Evolutionary conservation across 2,329 filamentous ascomycete species (phyloP), one percentile per base, ranked within the genome.

Genomic region (Phialophora chinensis): DNA sequence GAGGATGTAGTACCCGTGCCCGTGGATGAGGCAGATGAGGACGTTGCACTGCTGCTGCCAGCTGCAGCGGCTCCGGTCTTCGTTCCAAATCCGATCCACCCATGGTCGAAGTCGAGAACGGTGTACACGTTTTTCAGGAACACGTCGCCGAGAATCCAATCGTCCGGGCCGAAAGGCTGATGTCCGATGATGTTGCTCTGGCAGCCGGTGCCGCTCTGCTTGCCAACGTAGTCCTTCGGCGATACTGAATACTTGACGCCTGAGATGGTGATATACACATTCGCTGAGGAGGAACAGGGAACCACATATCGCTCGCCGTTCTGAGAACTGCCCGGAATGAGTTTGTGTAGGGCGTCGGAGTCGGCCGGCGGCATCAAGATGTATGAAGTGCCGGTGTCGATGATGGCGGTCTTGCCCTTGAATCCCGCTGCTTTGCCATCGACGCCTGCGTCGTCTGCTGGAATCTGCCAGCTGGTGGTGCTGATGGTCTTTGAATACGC

Each of bases 81-180:
- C 23, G 74, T 65, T 4, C 66, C 56, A 50, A 71, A 68, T 2
- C 80, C 80, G 47, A 82, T 75, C 50, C 75, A 74, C 42, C 72
- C 73, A 44, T 80, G 74, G 58, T 94, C 92, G 61, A 86, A 87
- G 76, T 97, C 93, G 75, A 96, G 96, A 27, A 95, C 89, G 1
- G 87, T 83, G 75, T 96, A 96, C 17, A 96, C 92, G 72, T 96
- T 96, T 81, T 96, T 96, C 68, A 97, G 79, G 73, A 96, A 96
- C 0, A 90, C 87, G 71, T 93, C 92, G 1, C 93, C 93, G 0
- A 96, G 78, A n/a, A 97, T 82, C 92, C 92, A 96, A 31, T 88
- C 79, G 38, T 80, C 75, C 73, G 72, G 83, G 0, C 83, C 79
- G 55, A 92, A 88, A 14, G 91, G 87, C 74, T 90, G 85, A 29